phyloP scores from a whole-genome alignment of 192 early-diverging fungal genomes.

The Chytriomyces confervae region DNA sequence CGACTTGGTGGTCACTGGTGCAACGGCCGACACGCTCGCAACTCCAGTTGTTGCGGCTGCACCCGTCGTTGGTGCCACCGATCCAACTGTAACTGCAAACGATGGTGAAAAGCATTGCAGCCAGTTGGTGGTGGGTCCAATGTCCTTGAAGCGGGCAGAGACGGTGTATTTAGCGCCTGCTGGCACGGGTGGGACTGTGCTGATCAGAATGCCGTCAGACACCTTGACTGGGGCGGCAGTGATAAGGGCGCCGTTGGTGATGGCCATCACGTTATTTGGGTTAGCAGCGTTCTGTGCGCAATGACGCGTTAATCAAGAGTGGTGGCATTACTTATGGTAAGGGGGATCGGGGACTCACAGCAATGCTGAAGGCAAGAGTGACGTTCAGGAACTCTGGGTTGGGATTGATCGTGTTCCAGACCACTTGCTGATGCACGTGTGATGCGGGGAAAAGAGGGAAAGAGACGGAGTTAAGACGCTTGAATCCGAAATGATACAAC shows the following conservation, averaged over 20 bases:
- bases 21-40: no score
- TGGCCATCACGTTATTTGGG: slow-evolving; percentile 5
- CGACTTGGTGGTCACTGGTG: no score
- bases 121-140: background rate
- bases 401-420: no score
- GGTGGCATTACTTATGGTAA: background rate
- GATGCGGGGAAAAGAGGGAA: no score
- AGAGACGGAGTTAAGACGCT: no score
- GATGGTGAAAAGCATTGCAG: background rate
- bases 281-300: background rate
- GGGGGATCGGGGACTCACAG: no score
- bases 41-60: background rate
- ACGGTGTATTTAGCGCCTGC: background rate
- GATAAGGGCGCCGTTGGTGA: background rate
- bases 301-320: background rate
- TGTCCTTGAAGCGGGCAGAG: background rate
- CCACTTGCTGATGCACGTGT: no score
- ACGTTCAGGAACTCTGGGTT: no score
- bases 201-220: background rate
- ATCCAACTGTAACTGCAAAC: background rate
- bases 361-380: no score
- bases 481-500: no score
- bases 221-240: background rate
- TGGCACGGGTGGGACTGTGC: background rate
- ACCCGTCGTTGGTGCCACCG: background rate